Evolutionary conservation across 2,329 filamentous ascomycete species (phyloP), one percentile per base, ranked within the genome.

Genomic region (Pyricularia pennisetigena): DNA sequence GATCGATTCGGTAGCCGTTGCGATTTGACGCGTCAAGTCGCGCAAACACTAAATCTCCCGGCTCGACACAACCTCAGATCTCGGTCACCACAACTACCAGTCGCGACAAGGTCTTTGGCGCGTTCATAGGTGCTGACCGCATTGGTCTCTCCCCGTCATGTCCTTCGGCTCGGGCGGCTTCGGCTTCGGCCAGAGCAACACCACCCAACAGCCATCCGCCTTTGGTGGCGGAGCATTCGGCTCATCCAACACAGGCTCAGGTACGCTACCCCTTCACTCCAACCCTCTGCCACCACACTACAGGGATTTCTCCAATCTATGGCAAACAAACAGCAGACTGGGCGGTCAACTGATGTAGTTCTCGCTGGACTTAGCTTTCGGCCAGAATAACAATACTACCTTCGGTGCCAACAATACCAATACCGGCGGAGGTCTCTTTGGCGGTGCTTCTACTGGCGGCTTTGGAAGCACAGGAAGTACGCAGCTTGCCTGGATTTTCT

Each of bases 161-260:
- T 85, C 85, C 74, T 85, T 86, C 73, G 81, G 82, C 73, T 79
- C 81, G 71, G 81, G 82, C 71, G 83, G 83, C 74, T 82, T 82
- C 75, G 79, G 86, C 81, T 89, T 90, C 78, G 86, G 86, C 79
- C 82, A 83, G 74, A 83, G 82, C 71, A 87, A 84, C 75, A 81
- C 80, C 68, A 79, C 78, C 66, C 78, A 82, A 74, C 72, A 81
- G 75, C 72, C 77, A 26, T 73, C 71, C 66, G 81, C 79, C 26
- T 90, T 90, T 77, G 85, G 85, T 72, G 86, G 86, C 63, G 85
- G 85, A 72, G 87, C 86, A 59, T 89, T 86, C 69, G 84, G 84
- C 57, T 67, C 78, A 68, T 79, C 75, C 70, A 81, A 74, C 71
- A 78, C 75, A 67, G 76, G 78, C 68, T 78, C 82, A 78, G 85